Evolutionary conservation across 148 eudicot genomes (phyloP), one percentile per base, ranked within the genome.

Genomic region (Persicaria maculosa): DNA sequence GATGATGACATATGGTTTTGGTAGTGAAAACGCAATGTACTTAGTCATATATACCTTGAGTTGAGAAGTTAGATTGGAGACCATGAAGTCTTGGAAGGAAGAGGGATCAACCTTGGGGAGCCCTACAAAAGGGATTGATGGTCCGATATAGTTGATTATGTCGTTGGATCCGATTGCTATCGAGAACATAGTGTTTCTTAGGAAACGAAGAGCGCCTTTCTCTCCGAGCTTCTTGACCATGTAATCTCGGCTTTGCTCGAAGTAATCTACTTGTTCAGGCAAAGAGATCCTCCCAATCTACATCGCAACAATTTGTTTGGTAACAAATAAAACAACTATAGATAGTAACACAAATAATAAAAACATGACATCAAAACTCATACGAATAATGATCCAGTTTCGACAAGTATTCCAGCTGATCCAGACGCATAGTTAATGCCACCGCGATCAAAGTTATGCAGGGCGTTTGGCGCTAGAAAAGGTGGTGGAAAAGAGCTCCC

Each of bases 361-460:
- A 31, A 57, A 20, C 17, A 3, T 57, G 31, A 57, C 19, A 48
- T 57, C 31, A 2, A 52, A 57, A 57, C 25, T 19, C 89, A 0
- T 76, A 87, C 89, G 76, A 85, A 87, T 14, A 85, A 64, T 52
- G 80, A 62, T 72, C 93, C 93, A 0, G 91, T 89, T 77, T 79
- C 81, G 68, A 72, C 61, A 10, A 87, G 82, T 55, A 89, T 89
- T 68, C 93, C 91, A 9, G 93, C 87, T 46, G 91, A 84, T 52
- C 91, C 93, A 31, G 91, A 89, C 45, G 91, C 93, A 71, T 87
- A 89, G 55, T 89, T 89, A 14, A 87, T 44, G 61, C 93, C 93
- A 17, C 31, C 74, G 4, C 71, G 79, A 47, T 74, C 47, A 15
- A 80, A 80, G 17, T 68, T 74, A 15, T 80, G 75, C 47, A 73